Evolutionary conservation across 2,329 filamentous ascomycete genomes (phyloP), one percentile per base, ranked within the genome.

Genomic region (Aspergillus floridensis): DNA sequence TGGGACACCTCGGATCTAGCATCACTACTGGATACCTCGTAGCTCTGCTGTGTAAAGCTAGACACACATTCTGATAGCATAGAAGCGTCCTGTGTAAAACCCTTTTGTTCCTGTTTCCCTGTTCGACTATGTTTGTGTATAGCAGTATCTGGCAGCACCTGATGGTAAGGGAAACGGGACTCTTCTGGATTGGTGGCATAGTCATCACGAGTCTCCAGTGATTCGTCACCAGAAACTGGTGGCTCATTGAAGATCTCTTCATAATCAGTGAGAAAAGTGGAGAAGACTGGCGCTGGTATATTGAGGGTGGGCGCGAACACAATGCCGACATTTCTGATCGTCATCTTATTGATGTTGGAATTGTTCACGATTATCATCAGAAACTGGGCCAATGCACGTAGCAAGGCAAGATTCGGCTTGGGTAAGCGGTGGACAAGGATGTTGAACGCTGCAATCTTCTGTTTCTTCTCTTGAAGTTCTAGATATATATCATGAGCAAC

Each of bases 241-340:
- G 86, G 81, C 49, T 88, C 82, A 21, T 89, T 89, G 71, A 98
- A 99, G 51, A 99, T 93, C 47, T 84, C 85, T 63, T 90, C 84
- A 71, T 92, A 97, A 70, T 98, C 93, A 64, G 95, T 93, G 59
- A 99, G 82, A 75, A 99, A 95, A 74, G 96, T 84, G 3, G 93
- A 92, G 73, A 99, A 97, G 11, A 99, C 89, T 0, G 93, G 93
- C 0, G 92, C 92, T 0, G 95, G 93, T 48, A 99, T 96, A 74
- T 98, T 98, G 56, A 99, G 83, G 0, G 95, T 98, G 0, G 95
- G 95, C 16, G 95, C 96, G 75, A 99, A 99, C 58, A 99, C 93
- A 68, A 99, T 98, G 64, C 95, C 93, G 57, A 99, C 91, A 71
- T 99, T 99, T 65, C 93, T 88, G 56, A 97, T 91, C 11, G 91